Percentiles rank a stretch among this genome's conserved stretches.
phyloP scores from a whole-genome alignment of 2,329 filamentous ascomycete genomes.

The Huntiella savannae region DNA sequence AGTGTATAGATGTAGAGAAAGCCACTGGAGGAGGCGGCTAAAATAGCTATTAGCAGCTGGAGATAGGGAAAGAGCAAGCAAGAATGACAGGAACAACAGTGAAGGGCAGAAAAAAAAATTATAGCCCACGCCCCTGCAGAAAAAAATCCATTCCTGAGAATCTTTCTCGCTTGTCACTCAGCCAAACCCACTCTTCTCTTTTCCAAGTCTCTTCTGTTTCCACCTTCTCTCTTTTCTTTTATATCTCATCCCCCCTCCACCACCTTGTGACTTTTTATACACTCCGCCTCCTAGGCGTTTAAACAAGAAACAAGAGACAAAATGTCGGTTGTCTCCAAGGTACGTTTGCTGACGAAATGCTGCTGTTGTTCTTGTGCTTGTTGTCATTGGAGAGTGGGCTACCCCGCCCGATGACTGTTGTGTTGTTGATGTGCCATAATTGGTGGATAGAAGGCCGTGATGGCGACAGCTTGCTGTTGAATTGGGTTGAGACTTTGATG shows the following conservation, averaged over 20 bases:
- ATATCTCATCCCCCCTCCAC: constrained; percentile 10
- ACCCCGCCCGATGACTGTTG: too few relatives aligned
- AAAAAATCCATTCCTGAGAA: constrained; percentile 8
- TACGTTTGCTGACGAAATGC: constrained; percentile 19
- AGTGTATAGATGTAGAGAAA: too few relatives aligned
- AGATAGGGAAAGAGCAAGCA: background rate
- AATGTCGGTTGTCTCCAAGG: constrained; percentile 45
- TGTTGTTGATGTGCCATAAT: too few relatives aligned
- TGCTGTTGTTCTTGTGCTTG: constrained; percentile 1
- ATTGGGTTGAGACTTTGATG: too few relatives aligned
- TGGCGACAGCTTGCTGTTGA: too few relatives aligned
- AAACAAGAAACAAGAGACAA: constrained; percentile 26
- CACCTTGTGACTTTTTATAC: constrained; percentile 12
- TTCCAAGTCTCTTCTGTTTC: constrained; percentile 11
- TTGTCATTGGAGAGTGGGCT: background rate
- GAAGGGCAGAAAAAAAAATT: constrained; percentile 5
- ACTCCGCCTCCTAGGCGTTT: constrained; percentile 12
- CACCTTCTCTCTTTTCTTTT: constrained; percentile 10
- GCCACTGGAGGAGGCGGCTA: too few relatives aligned
- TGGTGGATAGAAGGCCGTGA: too few relatives aligned
- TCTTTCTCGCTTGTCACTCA: constrained; percentile 6
- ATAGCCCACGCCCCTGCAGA: constrained; percentile 9
- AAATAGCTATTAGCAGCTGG: background rate
- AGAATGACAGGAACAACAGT: background rate
- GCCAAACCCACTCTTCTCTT: constrained; percentile 8